Percentiles rank a stretch among this genome's conserved stretches.
These are phyloP conservation scores for Rhizopus stolonifer DNA, from an alignment of 371 early-diverging fungal species.

Conservation along the genomic window DNA sequence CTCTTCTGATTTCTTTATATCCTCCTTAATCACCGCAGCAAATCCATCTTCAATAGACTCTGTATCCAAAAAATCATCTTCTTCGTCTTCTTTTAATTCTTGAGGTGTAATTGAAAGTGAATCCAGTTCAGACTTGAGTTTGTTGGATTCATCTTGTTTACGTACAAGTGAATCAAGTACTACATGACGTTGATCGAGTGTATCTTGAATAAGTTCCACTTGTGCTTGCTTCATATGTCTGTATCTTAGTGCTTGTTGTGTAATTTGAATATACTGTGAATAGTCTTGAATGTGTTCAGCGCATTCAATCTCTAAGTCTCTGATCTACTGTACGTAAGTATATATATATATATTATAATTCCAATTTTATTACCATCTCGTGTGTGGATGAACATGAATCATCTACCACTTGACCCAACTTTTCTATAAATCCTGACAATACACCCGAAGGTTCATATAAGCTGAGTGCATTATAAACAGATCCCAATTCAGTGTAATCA, in stretches of 20 bases:
- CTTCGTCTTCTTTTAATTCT: constrained; percentile 3
- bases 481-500: constrained; percentile 84
- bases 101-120: not conserved
- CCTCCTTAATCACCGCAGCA: constrained; percentile 23
- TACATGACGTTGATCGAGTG: constrained; percentile 65
- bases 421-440: constrained; percentile 76
- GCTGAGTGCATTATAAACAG: constrained; percentile 86
- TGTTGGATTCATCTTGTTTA: constrained; percentile 77
- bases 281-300: constrained; percentile 87
- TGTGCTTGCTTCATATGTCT: constrained; percentile 82
- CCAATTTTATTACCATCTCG: constrained; percentile 50
- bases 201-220: constrained; percentile 71
- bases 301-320: constrained; percentile 67
- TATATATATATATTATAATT: not conserved
- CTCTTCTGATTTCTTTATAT: not conserved
- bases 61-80: constrained; percentile 28
- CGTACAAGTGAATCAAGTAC: constrained; percentile 64
- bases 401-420: constrained; percentile 81
- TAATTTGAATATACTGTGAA: constrained; percentile 70
- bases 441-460: constrained; percentile 61
- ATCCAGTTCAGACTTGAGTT: constrained; percentile 67
- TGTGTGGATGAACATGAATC: constrained; percentile 69
- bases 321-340: constrained; percentile 27
- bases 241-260: constrained; percentile 77
- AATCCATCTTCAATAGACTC: constrained; percentile 46